Evolutionary conservation across 805 yeast species (phyloP).

Genomic region (Nakazawaea sp.): DNA sequence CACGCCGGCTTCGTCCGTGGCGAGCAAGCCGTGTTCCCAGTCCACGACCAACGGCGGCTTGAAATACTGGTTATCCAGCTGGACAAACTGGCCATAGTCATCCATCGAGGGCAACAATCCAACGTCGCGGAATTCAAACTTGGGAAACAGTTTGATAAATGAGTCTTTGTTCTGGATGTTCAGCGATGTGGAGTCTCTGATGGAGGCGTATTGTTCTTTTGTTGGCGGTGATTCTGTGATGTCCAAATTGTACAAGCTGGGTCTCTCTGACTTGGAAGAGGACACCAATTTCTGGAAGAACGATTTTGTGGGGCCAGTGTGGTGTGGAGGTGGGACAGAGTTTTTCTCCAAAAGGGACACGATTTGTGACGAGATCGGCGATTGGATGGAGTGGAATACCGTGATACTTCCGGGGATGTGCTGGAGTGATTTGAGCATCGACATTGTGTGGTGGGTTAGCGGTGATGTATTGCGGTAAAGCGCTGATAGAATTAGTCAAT

Average conservation of each 20-base stretch:
- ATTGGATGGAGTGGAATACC: slow-evolving; percentile 21
- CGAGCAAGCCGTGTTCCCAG: slow-evolving; percentile 53
- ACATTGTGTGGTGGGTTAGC: too few species aligned
- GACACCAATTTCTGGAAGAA: background rate
- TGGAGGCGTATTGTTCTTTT: slow-evolving; percentile 5
- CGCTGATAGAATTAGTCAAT: too few species aligned
- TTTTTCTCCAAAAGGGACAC: slow-evolving; percentile 1
- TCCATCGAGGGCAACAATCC: slow-evolving; percentile 1
- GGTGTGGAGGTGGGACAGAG: background rate
- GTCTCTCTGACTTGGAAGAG: background rate
- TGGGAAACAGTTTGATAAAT: slow-evolving; percentile 3
- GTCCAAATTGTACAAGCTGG: background rate
- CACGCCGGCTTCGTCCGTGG: slow-evolving; percentile 39
- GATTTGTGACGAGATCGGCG: background rate
- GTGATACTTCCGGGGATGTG: slow-evolving; percentile 38
- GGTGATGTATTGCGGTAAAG: too few species aligned
- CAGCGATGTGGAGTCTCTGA: background rate
- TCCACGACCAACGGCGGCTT: slow-evolving; percentile 50
- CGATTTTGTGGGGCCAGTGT: background rate
- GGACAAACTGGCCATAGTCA: background rate
- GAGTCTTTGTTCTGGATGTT: background rate
- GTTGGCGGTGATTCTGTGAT: slow-evolving; percentile 4
- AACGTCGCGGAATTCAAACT: background rate
- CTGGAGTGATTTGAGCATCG: slow-evolving; percentile 41
- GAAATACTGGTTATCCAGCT: slow-evolving; percentile 19